Evolutionary conservation across 176 grass and related monocot genomes (phyloP).

Genomic region (Eleusine coracana): DNA sequence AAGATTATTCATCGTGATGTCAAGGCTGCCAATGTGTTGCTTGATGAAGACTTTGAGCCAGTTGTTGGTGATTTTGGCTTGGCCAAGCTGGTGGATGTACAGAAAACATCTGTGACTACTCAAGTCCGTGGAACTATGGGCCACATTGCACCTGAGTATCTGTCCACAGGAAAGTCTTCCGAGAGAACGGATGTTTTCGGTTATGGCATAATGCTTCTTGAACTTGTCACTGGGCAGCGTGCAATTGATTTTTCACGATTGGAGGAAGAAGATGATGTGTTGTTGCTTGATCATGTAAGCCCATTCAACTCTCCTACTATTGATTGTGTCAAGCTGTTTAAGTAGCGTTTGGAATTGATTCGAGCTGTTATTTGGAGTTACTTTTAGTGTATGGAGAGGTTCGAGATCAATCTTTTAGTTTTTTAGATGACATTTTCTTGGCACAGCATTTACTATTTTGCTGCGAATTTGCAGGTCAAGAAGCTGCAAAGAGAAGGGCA

Average conservation of each 20-base stretch:
- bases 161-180: constrained; percentile 92
- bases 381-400: neutral
- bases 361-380: neutral
- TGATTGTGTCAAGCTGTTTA: neutral
- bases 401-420: neutral
- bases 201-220: constrained; percentile 96
- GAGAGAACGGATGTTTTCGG: constrained; percentile 97
- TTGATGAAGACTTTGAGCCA: constrained; percentile 89
- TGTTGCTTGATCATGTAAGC: constrained; percentile 96
- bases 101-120: constrained; percentile 93
- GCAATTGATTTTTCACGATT: constrained; percentile 94
- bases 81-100: constrained; percentile 93
- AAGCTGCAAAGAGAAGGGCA: constrained; percentile 84
- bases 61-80: constrained; percentile 95
- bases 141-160: constrained; percentile 95
- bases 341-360: neutral
- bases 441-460: neutral
- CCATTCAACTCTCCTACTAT: neutral
- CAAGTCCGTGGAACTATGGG: constrained; percentile 98
- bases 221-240: constrained; percentile 88
- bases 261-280: constrained; percentile 96
- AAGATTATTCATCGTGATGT: constrained; percentile 99
- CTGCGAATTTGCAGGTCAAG: constrained; percentile 67
- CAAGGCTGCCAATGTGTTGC: constrained; percentile 94
- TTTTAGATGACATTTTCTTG: neutral